A percentile compares a stretch with the other conserved stretches of the same genome.
Evolutionary conservation across 2,329 filamentous ascomycete species (phyloP).

Genomic region (Neofusicoccum kwambonambiense): DNA sequence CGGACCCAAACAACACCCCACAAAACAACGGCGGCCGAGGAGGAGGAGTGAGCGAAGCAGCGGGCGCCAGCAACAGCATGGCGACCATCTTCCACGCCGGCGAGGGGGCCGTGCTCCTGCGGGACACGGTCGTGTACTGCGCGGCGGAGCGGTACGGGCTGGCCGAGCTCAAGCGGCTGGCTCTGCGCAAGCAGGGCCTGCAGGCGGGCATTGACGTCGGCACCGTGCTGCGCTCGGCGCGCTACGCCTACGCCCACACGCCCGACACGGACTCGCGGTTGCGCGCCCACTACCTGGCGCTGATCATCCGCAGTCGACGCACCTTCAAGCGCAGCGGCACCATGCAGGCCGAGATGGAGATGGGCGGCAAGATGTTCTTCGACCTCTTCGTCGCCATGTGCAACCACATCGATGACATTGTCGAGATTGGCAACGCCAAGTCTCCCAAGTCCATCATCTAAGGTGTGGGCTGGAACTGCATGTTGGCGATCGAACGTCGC

Average conservation of each 20-base stretch:
- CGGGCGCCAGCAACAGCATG: slow-evolving; percentile 50
- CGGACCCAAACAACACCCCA: slow-evolving; percentile 47
- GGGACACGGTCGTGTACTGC: slow-evolving; percentile 94
- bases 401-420: slow-evolving; percentile 96
- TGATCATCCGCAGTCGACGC: slow-evolving; percentile 95
- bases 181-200: slow-evolving; percentile 90
- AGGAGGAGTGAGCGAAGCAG: slow-evolving; percentile 35
- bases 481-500: not conserved
- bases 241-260: slow-evolving; percentile 94
- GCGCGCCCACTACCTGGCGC: slow-evolving; percentile 93
- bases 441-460: slow-evolving; percentile 41
- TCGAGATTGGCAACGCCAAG: slow-evolving; percentile 61
- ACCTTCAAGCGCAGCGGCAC: slow-evolving; percentile 98
- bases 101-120: slow-evolving; percentile 73
- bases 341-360: slow-evolving; percentile 98
- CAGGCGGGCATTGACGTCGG: slow-evolving; percentile 89
- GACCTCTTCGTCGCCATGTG: slow-evolving; percentile 98
- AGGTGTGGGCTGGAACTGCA: slow-evolving; percentile 17
- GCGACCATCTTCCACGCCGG: slow-evolving; percentile 75
- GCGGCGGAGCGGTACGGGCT: slow-evolving; percentile 86
- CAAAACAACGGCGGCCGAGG: slow-evolving; percentile 53
- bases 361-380: slow-evolving; percentile 92
- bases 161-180: slow-evolving; percentile 86
- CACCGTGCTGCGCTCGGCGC: slow-evolving; percentile 86
- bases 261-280: slow-evolving; percentile 88